Conservation (phyloP, 1,284 basidiomycete species). For the Bondarzewia mesenterica region DNA sequence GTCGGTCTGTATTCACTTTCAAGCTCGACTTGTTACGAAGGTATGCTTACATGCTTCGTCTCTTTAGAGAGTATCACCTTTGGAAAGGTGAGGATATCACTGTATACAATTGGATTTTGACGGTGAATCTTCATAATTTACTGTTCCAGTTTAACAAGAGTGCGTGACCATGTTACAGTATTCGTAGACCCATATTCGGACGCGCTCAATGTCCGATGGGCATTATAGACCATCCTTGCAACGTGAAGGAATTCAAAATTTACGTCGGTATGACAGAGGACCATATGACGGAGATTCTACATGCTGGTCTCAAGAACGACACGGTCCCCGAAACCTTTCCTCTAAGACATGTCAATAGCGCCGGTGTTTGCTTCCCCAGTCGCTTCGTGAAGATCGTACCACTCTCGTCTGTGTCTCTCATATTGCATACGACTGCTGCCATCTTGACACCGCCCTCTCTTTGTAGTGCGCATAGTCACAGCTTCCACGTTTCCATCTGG, state of each 20-base stretch:
- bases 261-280: conserved; percentile 56
- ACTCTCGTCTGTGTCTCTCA: conserved; percentile 43
- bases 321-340: conserved; percentile 52
- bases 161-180: conserved; percentile 22
- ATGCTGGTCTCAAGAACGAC: conserved; percentile 58
- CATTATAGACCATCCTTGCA: conserved; percentile 62
- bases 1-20: conserved; percentile 46
- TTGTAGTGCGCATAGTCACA: conserved; percentile 52
- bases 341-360: conserved; percentile 44
- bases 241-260: conserved; percentile 74
- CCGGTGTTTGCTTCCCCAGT: conserved; percentile 51
- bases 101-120: not conserved
- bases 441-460: not conserved
- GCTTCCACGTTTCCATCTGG: conserved; percentile 76
- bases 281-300: conserved; percentile 56
- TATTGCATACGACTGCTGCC: not conserved
- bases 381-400: conserved; percentile 68
- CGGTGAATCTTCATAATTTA: not conserved
- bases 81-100: conserved; percentile 52
- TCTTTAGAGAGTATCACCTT: conserved; percentile 60
- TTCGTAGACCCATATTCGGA: not conserved
- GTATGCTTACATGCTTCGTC: conserved; percentile 3
- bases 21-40: not conserved
- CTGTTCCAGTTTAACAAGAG: conserved; percentile 53
- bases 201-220: conserved; percentile 1